phyloP scores from a whole-genome alignment of 192 early-diverging fungal genomes.

The Globomyces pollinis-pini region DNA sequence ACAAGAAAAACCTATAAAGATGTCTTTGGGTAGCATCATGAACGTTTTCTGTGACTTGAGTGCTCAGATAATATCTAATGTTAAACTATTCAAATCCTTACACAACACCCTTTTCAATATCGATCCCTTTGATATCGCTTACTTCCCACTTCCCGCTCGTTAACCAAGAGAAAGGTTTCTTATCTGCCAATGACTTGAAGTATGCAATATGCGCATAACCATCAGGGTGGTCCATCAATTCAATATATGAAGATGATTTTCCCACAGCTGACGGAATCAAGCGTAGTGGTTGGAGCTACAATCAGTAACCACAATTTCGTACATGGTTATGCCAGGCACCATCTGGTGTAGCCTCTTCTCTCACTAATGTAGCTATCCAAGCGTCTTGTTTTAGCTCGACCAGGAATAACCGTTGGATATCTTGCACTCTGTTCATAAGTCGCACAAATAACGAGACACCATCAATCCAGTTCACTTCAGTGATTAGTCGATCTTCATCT shows the following conservation, averaged over 20 bases:
- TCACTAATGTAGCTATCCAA: slow-evolving; percentile 66
- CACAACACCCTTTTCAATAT: slow-evolving; percentile 24
- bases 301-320: too few relatives aligned
- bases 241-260: slow-evolving; percentile 31
- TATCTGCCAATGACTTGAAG: slow-evolving; percentile 10
- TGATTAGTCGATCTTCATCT: slow-evolving; percentile 68
- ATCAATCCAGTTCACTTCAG: slow-evolving; percentile 72
- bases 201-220: slow-evolving; percentile 43
- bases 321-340: slow-evolving; percentile 39
- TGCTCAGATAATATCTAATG: slow-evolving; percentile 41
- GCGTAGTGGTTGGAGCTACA: slow-evolving; percentile 15
- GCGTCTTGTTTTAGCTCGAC: slow-evolving; percentile 30
- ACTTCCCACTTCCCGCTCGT: slow-evolving; percentile 43
- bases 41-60: too few relatives aligned
- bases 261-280: slow-evolving; percentile 26
- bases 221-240: slow-evolving; percentile 36
- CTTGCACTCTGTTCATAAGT: slow-evolving; percentile 86
- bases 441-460: slow-evolving; percentile 59
- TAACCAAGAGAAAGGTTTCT: slow-evolving; percentile 30
- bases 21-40: slow-evolving; percentile 41
- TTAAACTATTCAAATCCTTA: too few relatives aligned
- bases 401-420: slow-evolving; percentile 63
- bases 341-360: slow-evolving; percentile 44
- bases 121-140: slow-evolving; percentile 25
- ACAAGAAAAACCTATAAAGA: slow-evolving; percentile 30